A percentile compares a stretch with the other conserved stretches of the same genome.
Evolutionary conservation across 192 early-diverging fungal genomes (phyloP).

Genomic region (Helicostylum pulchrum): DNA sequence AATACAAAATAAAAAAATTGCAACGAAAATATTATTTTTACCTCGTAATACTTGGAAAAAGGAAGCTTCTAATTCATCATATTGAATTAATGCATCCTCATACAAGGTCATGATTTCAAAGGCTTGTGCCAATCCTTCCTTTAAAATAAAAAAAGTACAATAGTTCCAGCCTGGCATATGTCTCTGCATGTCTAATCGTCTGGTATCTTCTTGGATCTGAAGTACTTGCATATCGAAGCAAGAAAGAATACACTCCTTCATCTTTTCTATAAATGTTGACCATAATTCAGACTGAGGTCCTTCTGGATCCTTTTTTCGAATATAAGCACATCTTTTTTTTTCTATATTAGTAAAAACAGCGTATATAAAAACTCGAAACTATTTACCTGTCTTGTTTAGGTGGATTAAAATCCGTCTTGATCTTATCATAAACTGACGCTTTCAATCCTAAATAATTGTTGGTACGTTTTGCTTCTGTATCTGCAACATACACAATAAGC

Average conservation of each 20-base stretch:
- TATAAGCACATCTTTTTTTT: slow-evolving; percentile 41
- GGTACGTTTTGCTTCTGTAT: slow-evolving; percentile 48
- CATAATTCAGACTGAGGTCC: slow-evolving; percentile 58
- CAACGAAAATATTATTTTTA: slow-evolving; percentile 30
- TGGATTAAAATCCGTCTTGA: slow-evolving; percentile 81
- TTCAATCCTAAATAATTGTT: slow-evolving; percentile 59
- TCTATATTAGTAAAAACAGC: background rate
- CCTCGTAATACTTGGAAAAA: slow-evolving; percentile 88
- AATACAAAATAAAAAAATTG: background rate
- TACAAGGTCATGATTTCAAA: slow-evolving; percentile 86
- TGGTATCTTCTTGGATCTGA: slow-evolving; percentile 86
- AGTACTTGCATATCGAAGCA: slow-evolving; percentile 76
- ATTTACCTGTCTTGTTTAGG: slow-evolving; percentile 64
- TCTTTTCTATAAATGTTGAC: slow-evolving; percentile 65
- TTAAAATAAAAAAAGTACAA: slow-evolving; percentile 94
- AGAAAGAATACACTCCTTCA: slow-evolving; percentile 70
- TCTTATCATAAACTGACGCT: slow-evolving; percentile 76
- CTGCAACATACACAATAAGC: slow-evolving; percentile 77
- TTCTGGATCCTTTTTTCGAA: slow-evolving; percentile 35
- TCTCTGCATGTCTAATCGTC: slow-evolving; percentile 85
- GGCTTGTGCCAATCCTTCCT: slow-evolving; percentile 83
- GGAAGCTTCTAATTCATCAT: slow-evolving; percentile 95
- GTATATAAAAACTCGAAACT: too few relatives aligned
- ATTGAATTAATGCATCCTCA: slow-evolving; percentile 89
- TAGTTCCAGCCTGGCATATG: slow-evolving; percentile 99